Evolutionary conservation across 495 filamentous ascomycete genomes (phyloP).

Genomic region (Parathielavia appendiculata): DNA sequence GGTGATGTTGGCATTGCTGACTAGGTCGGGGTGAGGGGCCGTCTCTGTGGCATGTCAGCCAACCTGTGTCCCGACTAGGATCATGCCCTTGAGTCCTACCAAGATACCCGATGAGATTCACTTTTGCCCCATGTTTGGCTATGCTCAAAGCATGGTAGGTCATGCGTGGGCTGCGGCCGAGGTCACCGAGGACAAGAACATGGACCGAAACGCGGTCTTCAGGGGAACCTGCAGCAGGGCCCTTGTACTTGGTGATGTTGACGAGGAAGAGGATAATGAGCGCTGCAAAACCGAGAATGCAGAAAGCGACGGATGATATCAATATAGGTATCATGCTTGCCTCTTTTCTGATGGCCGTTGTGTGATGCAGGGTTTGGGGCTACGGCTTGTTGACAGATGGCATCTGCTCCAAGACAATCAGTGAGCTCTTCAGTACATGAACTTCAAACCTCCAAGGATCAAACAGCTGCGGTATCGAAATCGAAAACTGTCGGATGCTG

Average conservation of each 20-base stretch:
- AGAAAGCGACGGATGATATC: slow-evolving; percentile 8
- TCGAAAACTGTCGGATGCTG: too few species aligned
- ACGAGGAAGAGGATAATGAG: slow-evolving; percentile 10
- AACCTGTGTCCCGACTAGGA: background rate
- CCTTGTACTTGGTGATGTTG: slow-evolving; percentile 21
- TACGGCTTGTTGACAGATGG: background rate
- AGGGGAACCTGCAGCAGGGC: slow-evolving; percentile 21
- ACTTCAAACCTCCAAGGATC: too few species aligned
- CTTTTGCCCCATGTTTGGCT: slow-evolving; percentile 72
- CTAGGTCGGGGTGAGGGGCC: slow-evolving; percentile 66
- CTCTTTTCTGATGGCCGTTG: background rate
- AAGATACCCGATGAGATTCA: slow-evolving; percentile 82
- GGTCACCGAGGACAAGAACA: slow-evolving; percentile 95
- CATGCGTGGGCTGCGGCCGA: slow-evolving; percentile 95
- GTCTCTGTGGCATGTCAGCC: slow-evolving; percentile 28
- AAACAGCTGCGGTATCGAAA: too few species aligned
- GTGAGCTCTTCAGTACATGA: too few species aligned
- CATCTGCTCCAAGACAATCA: too few species aligned
- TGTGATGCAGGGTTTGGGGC: background rate
- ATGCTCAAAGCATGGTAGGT: slow-evolving; percentile 96
- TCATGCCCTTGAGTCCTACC: slow-evolving; percentile 45
- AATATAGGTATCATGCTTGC: slow-evolving; percentile 4
- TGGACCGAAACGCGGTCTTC: slow-evolving; percentile 52
- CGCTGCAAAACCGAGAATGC: background rate
- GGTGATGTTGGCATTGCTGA: slow-evolving; percentile 57